Evolutionary conservation across 2,329 filamentous ascomycete species (phyloP).

Genomic region (Hymenoscyphus occultus): DNA sequence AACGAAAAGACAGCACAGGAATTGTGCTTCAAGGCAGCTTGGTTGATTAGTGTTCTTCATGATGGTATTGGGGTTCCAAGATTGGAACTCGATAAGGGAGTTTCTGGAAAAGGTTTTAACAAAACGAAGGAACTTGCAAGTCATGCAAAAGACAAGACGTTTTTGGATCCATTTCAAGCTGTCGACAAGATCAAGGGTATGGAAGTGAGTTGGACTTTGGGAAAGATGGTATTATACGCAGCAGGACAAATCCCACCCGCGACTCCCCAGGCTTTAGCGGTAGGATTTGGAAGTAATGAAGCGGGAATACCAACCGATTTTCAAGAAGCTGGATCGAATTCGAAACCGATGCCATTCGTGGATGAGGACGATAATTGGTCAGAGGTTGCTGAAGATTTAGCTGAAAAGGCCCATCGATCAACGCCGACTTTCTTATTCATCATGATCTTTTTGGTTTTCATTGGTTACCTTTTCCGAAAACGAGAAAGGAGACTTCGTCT

Average conservation of each 20-base stretch:
- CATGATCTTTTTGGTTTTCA: constrained; percentile 65
- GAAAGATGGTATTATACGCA: constrained; percentile 94
- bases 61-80: constrained; percentile 93
- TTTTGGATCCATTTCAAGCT: constrained; percentile 82
- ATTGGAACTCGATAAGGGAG: constrained; percentile 68
- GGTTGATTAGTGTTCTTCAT: constrained; percentile 95
- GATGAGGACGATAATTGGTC: constrained; percentile 60
- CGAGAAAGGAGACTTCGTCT: constrained; percentile 68
- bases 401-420: constrained; percentile 63
- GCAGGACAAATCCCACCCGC: constrained; percentile 77
- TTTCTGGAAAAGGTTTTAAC: constrained; percentile 52
- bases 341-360: constrained; percentile 34
- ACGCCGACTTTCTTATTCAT: constrained; percentile 76
- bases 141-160: constrained; percentile 69
- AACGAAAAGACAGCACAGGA: constrained; percentile 72
- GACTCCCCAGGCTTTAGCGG: constrained; percentile 61
- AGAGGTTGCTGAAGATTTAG: constrained; percentile 54
- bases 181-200: constrained; percentile 88
- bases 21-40: constrained; percentile 96
- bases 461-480: constrained; percentile 73
- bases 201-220: constrained; percentile 95
- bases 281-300: constrained; percentile 88
- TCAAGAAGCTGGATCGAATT: constrained; percentile 69
- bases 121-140: constrained; percentile 68
- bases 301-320: constrained; percentile 68